phyloP scores from a whole-genome alignment of 139 green algal genomes.

The Haematococcus sp. region DNA sequence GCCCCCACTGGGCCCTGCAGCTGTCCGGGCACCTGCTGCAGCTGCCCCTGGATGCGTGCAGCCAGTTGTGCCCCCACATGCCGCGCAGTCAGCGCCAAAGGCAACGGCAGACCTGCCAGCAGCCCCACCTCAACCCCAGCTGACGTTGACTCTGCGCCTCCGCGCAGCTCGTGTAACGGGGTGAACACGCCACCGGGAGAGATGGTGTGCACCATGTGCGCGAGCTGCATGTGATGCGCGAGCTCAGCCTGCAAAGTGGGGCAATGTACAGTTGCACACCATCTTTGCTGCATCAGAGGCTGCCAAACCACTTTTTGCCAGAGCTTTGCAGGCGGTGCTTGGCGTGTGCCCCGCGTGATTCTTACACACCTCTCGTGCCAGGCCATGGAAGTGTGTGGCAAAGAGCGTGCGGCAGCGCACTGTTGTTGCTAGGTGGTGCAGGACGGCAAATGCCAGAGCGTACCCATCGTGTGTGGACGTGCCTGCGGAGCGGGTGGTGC shows the following conservation, averaged over 20 bases:
- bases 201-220: slow-evolving; percentile 47
- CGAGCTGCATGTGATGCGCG: slow-evolving; percentile 15
- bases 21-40: no score
- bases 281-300: no score
- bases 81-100: no score
- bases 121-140: no score
- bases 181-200: slow-evolving; percentile 8
- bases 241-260: not conserved
- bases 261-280: no score
- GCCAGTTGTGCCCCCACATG: no score
- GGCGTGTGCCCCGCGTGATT: no score
- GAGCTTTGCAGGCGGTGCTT: no score
- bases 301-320: no score
- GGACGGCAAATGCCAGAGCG: slow-evolving; percentile 25
- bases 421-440: slow-evolving; percentile 15
- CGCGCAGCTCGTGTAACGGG: slow-evolving; percentile 26
- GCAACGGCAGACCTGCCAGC: no score
- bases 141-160: slow-evolving; percentile 23
- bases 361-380: slow-evolving; percentile 42
- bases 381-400: slow-evolving; percentile 92
- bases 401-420: slow-evolving; percentile 68
- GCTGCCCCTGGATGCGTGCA: no score
- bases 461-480: slow-evolving; percentile 44
- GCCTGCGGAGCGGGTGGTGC: slow-evolving; percentile 12
- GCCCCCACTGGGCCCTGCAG: no score